Base-by-base conservation (phyloP, 2,329 filamentous ascomycete genomes). In the Phyllosticta citribraziliensis region DNA sequence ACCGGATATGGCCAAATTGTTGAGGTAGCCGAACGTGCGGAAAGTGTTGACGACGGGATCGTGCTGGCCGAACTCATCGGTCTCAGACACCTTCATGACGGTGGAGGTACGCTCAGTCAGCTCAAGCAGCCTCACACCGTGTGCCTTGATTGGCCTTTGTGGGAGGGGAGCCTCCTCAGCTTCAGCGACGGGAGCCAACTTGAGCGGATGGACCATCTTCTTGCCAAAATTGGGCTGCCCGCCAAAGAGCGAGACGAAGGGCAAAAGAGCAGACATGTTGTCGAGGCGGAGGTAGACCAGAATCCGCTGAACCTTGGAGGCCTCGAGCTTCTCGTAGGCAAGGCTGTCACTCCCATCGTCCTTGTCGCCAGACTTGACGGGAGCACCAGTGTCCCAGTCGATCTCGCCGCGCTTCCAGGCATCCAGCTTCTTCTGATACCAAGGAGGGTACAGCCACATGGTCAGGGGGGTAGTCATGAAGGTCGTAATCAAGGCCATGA, bases 21-120 rank as follows among this genome's bases (percentile, higher is more conserved):
- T 86, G 51, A 96, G 83, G 64, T 88, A 88, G 1, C 90, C 91
- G 67, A 97, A 92, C 0, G 91, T 90, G 55, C 89, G 85, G 80
- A 97, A 97, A 0, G 90, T 89, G 70, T 96, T 96, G 60, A 97
- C 85, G 3, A 97, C 87, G 0, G 93, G 91, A 68, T 97, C 93
- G 67, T 66, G 72, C 66, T 66, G 79, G 68, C 68, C 77, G 73
- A 74, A 83, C 56, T 94, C 89, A 50, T 91, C 88, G 2, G 87
- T 81, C 69, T 95, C 91, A 0, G 91, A 87, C 11, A 96, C 90
- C 67, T 90, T 88, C 93, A 97, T 97, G 67, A 97, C 93, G 19
- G 91, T 92, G 0, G 93, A 97, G 52, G 90, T 88, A 81, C 93
- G 91, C 67, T 97, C 92, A 0, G 90, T 95, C 12, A 97, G 82